phyloP scores from a whole-genome alignment of 257 asterid genomes.

The Mitragyna speciosa region DNA sequence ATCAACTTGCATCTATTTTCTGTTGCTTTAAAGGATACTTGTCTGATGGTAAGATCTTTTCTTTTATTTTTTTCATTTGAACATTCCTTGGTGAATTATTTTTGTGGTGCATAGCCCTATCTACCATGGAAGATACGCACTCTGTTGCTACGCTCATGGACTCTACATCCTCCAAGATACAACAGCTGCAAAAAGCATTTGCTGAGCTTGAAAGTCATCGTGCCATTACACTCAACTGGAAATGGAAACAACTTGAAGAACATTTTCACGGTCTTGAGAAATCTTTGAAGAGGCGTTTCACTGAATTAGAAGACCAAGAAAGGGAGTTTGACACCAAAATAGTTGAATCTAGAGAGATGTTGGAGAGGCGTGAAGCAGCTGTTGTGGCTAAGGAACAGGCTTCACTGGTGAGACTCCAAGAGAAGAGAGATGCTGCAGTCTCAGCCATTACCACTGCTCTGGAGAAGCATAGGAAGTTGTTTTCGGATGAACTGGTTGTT shows the following conservation, averaged over 20 bases:
- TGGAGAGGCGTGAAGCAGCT: slow-evolving; percentile 81
- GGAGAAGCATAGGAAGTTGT: slow-evolving; percentile 48
- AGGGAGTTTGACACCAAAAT: slow-evolving; percentile 77
- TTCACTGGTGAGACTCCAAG: slow-evolving; percentile 85
- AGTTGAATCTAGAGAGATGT: slow-evolving; percentile 52
- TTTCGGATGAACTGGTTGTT: slow-evolving; percentile 35
- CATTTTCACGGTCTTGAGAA: slow-evolving; percentile 93
- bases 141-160: slow-evolving; percentile 66
- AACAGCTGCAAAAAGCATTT: slow-evolving; percentile 88
- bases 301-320: slow-evolving; percentile 89
- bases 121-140: slow-evolving; percentile 67
- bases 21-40: background rate
- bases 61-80: background rate
- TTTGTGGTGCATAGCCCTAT: slow-evolving; percentile 20
- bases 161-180: slow-evolving; percentile 80
- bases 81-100: slow-evolving; percentile 19
- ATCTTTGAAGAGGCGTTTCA: slow-evolving; percentile 93
- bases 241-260: slow-evolving; percentile 97
- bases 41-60: background rate
- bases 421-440: slow-evolving; percentile 93
- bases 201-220: slow-evolving; percentile 97
- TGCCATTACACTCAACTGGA: slow-evolving; percentile 77
- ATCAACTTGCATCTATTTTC: background rate
- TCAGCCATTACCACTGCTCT: slow-evolving; percentile 69
- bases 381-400: slow-evolving; percentile 76